Conservation (phyloP, 495 filamentous ascomycete species). For the Tuber borchii region DNA sequence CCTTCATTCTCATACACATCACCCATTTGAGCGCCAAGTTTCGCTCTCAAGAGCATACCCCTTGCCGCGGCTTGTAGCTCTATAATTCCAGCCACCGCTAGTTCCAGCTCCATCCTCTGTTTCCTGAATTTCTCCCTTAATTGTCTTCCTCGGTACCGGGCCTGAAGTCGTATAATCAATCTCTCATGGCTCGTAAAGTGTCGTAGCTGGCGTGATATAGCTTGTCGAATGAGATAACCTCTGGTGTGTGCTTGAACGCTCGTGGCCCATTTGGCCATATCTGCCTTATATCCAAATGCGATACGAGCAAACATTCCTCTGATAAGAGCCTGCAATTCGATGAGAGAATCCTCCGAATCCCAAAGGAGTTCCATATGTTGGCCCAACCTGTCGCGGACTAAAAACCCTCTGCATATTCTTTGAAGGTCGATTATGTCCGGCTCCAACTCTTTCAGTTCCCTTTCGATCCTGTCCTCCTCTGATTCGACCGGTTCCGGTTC, state of each 20-base stretch:
- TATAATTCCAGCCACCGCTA: constrained; percentile 54
- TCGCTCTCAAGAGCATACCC: constrained; percentile 52
- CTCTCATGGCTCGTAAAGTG: constrained; percentile 64
- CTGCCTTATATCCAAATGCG: constrained; percentile 35
- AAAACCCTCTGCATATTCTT: constrained; percentile 73
- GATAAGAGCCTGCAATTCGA: constrained; percentile 76
- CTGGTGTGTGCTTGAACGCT: constrained; percentile 48
- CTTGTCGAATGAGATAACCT: constrained; percentile 68
- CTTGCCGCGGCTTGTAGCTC: constrained; percentile 70
- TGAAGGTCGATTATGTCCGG: constrained; percentile 69
- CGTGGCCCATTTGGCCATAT: constrained; percentile 38
- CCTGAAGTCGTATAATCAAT: constrained; percentile 75
- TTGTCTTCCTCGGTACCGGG: constrained; percentile 68
- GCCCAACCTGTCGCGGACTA: constrained; percentile 70
- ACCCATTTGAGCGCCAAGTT: constrained; percentile 50
- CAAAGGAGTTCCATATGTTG: constrained; percentile 82
- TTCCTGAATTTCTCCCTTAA: constrained; percentile 61
- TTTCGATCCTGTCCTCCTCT: constrained; percentile 80
- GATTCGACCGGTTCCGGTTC: constrained; percentile 72
- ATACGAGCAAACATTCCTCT: constrained; percentile 63
- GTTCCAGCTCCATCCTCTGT: constrained; percentile 56
- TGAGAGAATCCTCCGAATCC: constrained; percentile 70
- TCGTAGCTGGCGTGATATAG: constrained; percentile 54
- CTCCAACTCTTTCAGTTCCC: constrained; percentile 74
- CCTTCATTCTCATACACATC: constrained; percentile 44